Conservation (phyloP, 2,329 filamentous ascomycete species). For the Tolypocladium endophyticum region DNA sequence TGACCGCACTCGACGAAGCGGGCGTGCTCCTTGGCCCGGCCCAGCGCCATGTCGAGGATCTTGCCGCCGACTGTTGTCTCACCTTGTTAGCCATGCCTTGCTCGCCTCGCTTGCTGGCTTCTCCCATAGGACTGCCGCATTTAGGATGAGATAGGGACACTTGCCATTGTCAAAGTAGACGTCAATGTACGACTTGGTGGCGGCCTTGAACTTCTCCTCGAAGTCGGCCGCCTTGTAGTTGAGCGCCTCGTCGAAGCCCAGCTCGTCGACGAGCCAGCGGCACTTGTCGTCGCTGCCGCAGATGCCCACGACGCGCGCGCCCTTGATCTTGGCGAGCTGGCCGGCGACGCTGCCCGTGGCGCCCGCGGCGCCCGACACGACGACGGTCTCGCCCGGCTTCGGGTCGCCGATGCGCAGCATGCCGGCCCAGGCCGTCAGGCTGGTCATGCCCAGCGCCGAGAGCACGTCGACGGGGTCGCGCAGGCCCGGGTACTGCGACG, state of each 20-base stretch:
- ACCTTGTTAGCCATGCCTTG: neutral
- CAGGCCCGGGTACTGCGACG: constrained; percentile 28
- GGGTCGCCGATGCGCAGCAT: constrained; percentile 58
- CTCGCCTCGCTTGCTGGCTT: neutral
- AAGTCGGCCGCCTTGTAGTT: constrained; percentile 61
- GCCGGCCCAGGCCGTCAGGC: constrained; percentile 68
- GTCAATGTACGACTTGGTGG: constrained; percentile 49
- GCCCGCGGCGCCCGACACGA: constrained; percentile 68
- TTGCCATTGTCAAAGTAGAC: constrained; percentile 60
- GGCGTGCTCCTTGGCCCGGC: constrained; percentile 48
- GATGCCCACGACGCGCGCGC: constrained; percentile 50
- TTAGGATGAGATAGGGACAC: neutral
- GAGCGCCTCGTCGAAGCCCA: constrained; percentile 57
- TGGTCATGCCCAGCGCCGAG: constrained; percentile 54
- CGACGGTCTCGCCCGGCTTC: constrained; percentile 61
- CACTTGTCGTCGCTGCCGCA: constrained; percentile 60
- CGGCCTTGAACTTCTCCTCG: constrained; percentile 45
- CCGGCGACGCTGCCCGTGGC: constrained; percentile 68
- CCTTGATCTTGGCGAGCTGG: constrained; percentile 68
- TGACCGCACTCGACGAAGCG: constrained; percentile 63
- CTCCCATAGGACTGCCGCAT: no score
- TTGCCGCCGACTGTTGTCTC: constrained; percentile 49
- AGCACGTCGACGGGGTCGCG: constrained; percentile 46
- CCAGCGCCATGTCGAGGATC: constrained; percentile 56
- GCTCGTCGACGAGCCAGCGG: constrained; percentile 49